phyloP scores from a whole-genome alignment of 257 asterid species.

The Haberlea rhodopensis region DNA sequence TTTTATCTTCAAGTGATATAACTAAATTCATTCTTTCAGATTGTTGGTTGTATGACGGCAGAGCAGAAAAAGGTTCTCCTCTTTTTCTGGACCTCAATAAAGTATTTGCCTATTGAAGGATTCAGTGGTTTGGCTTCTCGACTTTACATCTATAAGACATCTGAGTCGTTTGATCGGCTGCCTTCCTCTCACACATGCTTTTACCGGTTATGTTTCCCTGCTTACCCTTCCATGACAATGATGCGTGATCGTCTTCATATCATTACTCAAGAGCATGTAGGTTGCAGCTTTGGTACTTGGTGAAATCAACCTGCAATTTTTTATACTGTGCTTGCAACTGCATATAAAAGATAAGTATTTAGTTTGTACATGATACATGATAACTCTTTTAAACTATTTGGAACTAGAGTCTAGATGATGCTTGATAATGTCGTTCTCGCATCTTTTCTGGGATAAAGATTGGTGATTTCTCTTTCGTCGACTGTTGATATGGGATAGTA shows the following conservation, averaged over 20 bases:
- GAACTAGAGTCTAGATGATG: constrained; percentile 32
- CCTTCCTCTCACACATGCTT: constrained; percentile 98
- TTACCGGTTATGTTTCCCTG: constrained; percentile 79
- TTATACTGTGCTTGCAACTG: constrained; percentile 32
- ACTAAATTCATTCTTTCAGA: constrained; percentile 37
- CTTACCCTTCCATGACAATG: constrained; percentile 46
- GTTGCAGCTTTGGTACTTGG: constrained; percentile 95
- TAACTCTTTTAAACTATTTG: constrained; percentile 21
- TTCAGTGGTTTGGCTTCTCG: constrained; percentile 83
- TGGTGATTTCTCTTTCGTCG: constrained; percentile 27
- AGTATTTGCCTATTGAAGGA: constrained; percentile 82
- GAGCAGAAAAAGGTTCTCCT: constrained; percentile 85
- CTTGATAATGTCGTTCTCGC: background rate
- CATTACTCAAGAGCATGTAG: constrained; percentile 85
- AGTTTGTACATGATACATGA: constrained; percentile 45
- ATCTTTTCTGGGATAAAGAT: constrained; percentile 27
- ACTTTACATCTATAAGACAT: constrained; percentile 58
- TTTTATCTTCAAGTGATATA: background rate
- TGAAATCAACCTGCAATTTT: constrained; percentile 31
- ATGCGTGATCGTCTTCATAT: constrained; percentile 61
- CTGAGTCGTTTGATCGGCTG: constrained; percentile 58
- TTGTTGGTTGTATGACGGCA: constrained; percentile 62
- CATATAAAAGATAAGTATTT: constrained; percentile 41
- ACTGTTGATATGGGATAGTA: constrained; percentile 33
- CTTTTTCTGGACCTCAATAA: constrained; percentile 95